phyloP scores from a whole-genome alignment of 2,329 filamentous ascomycete genomes.

The Coleophoma cylindrospora region DNA sequence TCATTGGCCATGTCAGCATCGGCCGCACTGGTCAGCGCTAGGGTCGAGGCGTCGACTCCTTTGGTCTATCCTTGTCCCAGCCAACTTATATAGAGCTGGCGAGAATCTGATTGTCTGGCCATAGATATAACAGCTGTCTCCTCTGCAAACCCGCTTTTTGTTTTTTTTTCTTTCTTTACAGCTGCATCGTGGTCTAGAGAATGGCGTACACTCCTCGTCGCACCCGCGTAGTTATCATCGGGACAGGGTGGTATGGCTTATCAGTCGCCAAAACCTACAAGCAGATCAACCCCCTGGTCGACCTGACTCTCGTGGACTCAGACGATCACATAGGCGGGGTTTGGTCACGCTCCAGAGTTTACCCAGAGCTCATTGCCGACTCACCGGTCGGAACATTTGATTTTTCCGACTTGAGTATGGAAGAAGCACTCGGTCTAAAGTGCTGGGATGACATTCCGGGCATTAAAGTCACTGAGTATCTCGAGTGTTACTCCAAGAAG shows the following conservation, averaged over 20 bases:
- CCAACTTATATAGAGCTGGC: too few relatives aligned
- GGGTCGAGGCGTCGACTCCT: too few relatives aligned
- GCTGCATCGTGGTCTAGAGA: too few relatives aligned
- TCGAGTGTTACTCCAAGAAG: constrained; percentile 9
- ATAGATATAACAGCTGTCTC: too few relatives aligned
- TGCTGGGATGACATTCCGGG: constrained; percentile 3
- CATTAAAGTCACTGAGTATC: constrained; percentile 4
- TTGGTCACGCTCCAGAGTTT: constrained; percentile 62
- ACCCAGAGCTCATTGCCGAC: constrained; percentile 65
- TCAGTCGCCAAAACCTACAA: constrained; percentile 55
- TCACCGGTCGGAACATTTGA: constrained; percentile 69
- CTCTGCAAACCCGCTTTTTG: too few relatives aligned
- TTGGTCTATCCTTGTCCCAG: too few relatives aligned
- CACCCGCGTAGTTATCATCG: constrained; percentile 4
- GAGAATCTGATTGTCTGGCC: too few relatives aligned
- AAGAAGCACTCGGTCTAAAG: not conserved
- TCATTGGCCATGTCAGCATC: too few relatives aligned
- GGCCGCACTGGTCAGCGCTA: too few relatives aligned
- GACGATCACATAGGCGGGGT: constrained; percentile 57
- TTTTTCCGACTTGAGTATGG: constrained; percentile 61
- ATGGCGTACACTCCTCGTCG: too few relatives aligned
- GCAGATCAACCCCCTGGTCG: constrained; percentile 47
- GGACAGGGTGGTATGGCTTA: constrained; percentile 47
- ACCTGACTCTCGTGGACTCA: constrained; percentile 53
- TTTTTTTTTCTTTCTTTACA: too few relatives aligned